These are phyloP conservation scores for Pulveroboletus sp. DNA, from an alignment of 768 basidiomycete genomes.

Conservation along the genomic window DNA sequence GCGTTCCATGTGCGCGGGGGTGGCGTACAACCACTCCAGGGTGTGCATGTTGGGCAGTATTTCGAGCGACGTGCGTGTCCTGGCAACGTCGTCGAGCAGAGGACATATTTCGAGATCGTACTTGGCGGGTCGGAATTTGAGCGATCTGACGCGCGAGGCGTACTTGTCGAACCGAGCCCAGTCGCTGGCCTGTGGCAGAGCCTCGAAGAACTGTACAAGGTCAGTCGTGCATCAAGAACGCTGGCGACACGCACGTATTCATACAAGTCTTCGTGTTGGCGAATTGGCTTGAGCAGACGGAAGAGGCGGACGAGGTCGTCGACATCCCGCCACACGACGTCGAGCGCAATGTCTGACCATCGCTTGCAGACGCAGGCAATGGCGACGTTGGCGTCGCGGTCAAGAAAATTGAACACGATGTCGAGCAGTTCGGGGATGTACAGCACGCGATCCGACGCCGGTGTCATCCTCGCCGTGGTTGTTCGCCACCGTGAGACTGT, in stretches of 20 bases:
- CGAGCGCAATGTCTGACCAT: conserved; percentile 59
- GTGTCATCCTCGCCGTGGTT: no score
- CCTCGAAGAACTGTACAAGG: conserved; percentile 38
- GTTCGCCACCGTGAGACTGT: no score
- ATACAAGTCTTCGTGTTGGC: conserved; percentile 7
- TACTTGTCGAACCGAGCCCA: conserved; percentile 59
- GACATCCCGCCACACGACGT: conserved; percentile 57
- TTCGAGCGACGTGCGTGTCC: conserved; percentile 49
- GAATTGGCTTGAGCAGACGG: conserved; percentile 46
- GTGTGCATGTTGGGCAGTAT: conserved; percentile 55
- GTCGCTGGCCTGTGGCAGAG: conserved; percentile 42
- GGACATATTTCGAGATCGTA: conserved; percentile 15
- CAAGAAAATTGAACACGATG: conserved; percentile 51
- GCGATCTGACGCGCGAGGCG: conserved; percentile 43
- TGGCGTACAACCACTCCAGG: conserved; percentile 44
- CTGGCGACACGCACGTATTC: conserved; percentile 21
- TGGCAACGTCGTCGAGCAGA: conserved; percentile 50
- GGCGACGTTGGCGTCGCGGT: conserved; percentile 35
- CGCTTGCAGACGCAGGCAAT: conserved; percentile 55
- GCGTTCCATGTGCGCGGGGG: conserved; percentile 28
- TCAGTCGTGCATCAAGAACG: background rate
- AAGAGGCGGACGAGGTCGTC: conserved; percentile 46
- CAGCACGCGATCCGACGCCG: conserved; percentile 34
- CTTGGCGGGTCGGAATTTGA: conserved; percentile 23
- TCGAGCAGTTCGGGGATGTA: conserved; percentile 59